Conservation (phyloP, 1,284 basidiomycete species). For the Naganishia sp. region DNA sequence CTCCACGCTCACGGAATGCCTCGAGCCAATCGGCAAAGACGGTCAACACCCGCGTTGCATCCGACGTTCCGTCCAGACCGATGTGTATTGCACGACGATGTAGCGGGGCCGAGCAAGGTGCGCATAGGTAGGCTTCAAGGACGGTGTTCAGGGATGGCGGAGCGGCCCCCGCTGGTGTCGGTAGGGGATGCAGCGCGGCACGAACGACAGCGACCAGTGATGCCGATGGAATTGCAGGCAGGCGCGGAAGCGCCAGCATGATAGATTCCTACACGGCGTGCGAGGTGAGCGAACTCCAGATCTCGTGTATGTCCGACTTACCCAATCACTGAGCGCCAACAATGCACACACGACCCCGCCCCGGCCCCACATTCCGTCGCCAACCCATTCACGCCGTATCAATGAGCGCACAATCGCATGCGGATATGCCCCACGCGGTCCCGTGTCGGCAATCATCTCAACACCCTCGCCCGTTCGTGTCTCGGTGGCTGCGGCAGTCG, state of each 20-base stretch:
- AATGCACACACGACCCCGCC: slow-evolving; percentile 45
- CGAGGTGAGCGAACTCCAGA: not conserved
- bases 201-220: slow-evolving; percentile 40
- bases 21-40: slow-evolving; percentile 44
- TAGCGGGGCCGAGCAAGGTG: slow-evolving; percentile 45
- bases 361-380: slow-evolving; percentile 44
- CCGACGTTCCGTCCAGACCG: slow-evolving; percentile 39
- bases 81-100: slow-evolving; percentile 45
- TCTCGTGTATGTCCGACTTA: slow-evolving; percentile 34
- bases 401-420: slow-evolving; percentile 39
- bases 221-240: slow-evolving; percentile 42
- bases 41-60: slow-evolving; percentile 41
- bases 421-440: slow-evolving; percentile 36
- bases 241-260: slow-evolving; percentile 35
- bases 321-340: slow-evolving; percentile 47
- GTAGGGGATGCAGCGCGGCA: not conserved
- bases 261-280: slow-evolving; percentile 38
- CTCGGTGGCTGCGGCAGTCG: not conserved
- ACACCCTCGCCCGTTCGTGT: not conserved
- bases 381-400: slow-evolving; percentile 39
- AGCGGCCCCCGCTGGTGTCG: slow-evolving; percentile 4
- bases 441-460: not conserved
- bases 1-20: slow-evolving; percentile 36
- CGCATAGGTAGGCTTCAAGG: slow-evolving; percentile 39
- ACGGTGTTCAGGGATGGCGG: slow-evolving; percentile 31